Conservation (phyloP, 371 early-diverging fungal genomes). For the Lichtheimia hyalospora region DNA sequence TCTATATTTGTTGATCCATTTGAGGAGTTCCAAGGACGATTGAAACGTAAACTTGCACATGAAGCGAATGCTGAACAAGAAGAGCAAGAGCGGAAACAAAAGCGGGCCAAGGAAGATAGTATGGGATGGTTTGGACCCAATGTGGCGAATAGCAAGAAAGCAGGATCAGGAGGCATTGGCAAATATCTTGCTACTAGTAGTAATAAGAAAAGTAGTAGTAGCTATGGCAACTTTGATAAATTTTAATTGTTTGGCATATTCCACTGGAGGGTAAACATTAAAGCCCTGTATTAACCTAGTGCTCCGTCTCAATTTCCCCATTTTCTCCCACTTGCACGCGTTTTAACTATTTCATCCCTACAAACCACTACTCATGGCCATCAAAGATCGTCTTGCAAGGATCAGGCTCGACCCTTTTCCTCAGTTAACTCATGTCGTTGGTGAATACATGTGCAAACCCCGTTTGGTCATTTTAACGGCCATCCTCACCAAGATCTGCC, state of each 20-base stretch:
- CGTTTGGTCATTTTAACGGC: slow-evolving; percentile 35
- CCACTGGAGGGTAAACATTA: no score
- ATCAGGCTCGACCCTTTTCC: slow-evolving; percentile 46
- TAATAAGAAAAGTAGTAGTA: not conserved
- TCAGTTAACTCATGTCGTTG: slow-evolving; percentile 19
- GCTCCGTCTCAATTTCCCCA: not conserved
- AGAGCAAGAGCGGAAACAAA: slow-evolving; percentile 37
- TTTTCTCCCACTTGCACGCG: not conserved
- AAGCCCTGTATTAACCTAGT: not conserved
- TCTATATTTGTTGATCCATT: slow-evolving; percentile 84
- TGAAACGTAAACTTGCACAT: slow-evolving; percentile 50
- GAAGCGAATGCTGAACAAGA: slow-evolving; percentile 44
- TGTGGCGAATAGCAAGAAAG: slow-evolving; percentile 23
- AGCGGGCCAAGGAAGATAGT: slow-evolving; percentile 50
- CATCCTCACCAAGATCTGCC: slow-evolving; percentile 40
- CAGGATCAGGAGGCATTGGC: slow-evolving; percentile 54
- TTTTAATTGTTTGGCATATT: slow-evolving; percentile 17
- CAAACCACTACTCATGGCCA: not conserved
- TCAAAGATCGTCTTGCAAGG: slow-evolving; percentile 22
- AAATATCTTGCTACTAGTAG: slow-evolving; percentile 61
- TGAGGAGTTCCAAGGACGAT: slow-evolving; percentile 68
- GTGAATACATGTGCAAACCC: slow-evolving; percentile 34
- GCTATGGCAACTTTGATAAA: slow-evolving; percentile 44
- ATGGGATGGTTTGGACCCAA: slow-evolving; percentile 79
- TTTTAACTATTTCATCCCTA: not conserved